phyloP scores from a whole-genome alignment of 208 protist species.

The Leptomonas pyrrhocoris region DNA sequence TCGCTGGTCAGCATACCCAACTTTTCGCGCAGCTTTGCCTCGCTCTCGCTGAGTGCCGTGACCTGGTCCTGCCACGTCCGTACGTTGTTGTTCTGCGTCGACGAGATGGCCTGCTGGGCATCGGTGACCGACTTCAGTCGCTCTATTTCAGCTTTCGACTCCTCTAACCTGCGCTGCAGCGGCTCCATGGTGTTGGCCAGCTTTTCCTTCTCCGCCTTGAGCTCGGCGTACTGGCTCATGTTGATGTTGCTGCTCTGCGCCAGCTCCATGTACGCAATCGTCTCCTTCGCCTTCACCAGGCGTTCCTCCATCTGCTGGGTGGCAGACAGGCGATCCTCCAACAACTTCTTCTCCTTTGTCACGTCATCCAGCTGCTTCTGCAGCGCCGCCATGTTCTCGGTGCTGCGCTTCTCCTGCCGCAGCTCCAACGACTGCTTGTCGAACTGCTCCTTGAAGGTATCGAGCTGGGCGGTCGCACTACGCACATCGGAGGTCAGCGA shows the following conservation, averaged over 20 bases:
- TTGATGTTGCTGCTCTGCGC: slow-evolving; percentile 77
- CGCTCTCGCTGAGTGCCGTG: slow-evolving; percentile 52
- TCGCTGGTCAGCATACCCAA: slow-evolving; percentile 43
- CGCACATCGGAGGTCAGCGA: slow-evolving; percentile 55
- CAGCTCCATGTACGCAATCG: slow-evolving; percentile 88
- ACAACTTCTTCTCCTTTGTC: slow-evolving; percentile 49
- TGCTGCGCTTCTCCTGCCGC: slow-evolving; percentile 53
- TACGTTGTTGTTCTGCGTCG: slow-evolving; percentile 65
- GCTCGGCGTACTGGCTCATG: slow-evolving; percentile 82
- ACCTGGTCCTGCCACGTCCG: slow-evolving; percentile 66
- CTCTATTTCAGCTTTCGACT: slow-evolving; percentile 68
- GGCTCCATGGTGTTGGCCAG: slow-evolving; percentile 73
- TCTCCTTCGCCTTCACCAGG: slow-evolving; percentile 88
- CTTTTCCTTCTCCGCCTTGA: slow-evolving; percentile 74
- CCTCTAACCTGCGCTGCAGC: slow-evolving; percentile 69
- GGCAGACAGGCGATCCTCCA: slow-evolving; percentile 63
- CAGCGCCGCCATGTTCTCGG: slow-evolving; percentile 47
- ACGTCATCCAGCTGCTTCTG: slow-evolving; percentile 52
- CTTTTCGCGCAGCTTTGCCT: slow-evolving; percentile 68
- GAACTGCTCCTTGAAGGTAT: slow-evolving; percentile 51
- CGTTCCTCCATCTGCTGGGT: slow-evolving; percentile 71
- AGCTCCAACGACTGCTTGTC: slow-evolving; percentile 55
- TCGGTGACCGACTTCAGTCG: slow-evolving; percentile 63
- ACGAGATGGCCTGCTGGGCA: slow-evolving; percentile 61
- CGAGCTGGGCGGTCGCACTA: slow-evolving; percentile 34